Percentiles rank a stretch among this genome's conserved stretches.
phyloP scores from a whole-genome alignment of 148 eudicot species.

The Nepenthes mirabilis region DNA sequence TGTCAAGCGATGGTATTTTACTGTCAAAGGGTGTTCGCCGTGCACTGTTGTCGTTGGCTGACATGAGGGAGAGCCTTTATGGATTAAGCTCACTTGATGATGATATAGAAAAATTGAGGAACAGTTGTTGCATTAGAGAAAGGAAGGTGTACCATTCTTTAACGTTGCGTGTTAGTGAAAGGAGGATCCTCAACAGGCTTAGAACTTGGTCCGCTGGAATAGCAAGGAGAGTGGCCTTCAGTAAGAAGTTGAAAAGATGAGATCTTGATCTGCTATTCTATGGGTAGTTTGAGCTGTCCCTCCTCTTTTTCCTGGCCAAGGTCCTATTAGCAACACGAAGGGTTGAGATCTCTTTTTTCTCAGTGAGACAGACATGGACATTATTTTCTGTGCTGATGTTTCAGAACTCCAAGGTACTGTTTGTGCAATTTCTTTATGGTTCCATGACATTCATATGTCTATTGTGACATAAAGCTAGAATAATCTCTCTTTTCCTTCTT shows the following conservation, averaged over 20 bases:
- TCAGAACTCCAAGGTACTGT: no score
- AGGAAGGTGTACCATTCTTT: constrained; percentile 64
- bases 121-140: constrained; percentile 26
- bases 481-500: no score
- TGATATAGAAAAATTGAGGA: constrained; percentile 33
- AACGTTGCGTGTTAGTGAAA: constrained; percentile 62
- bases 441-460: no score
- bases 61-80: constrained; percentile 60
- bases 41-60: constrained; percentile 56
- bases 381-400: no score
- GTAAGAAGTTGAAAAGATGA: not conserved
- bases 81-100: constrained; percentile 42
- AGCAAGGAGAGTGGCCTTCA: not conserved
- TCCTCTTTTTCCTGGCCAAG: not conserved
- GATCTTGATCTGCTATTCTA: not conserved
- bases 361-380: no score
- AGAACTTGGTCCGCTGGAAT: constrained; percentile 6
- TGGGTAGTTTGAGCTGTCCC: not conserved
- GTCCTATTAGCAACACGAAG: no score
- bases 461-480: no score
- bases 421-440: no score
- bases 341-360: no score
- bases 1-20: constrained; percentile 23
- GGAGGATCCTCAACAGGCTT: constrained; percentile 59
- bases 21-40: constrained; percentile 41